Evolutionary conservation across 2,329 filamentous ascomycete species (phyloP), one percentile per base, ranked within the genome.

Genomic region (Fusarium sp.): DNA sequence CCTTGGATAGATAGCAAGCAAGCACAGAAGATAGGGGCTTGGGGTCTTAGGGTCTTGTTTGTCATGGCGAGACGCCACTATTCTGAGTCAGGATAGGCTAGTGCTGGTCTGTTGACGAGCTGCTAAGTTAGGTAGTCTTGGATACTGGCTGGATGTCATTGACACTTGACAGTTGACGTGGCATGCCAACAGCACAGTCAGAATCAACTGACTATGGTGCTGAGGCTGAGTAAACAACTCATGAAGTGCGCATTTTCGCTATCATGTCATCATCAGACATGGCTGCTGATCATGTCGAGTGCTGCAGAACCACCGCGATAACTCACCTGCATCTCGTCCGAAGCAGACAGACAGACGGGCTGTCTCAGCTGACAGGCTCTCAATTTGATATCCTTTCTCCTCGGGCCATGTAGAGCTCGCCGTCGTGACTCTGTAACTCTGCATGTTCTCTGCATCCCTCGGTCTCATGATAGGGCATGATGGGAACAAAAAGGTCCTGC

Each of bases 141-240:
- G 42, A 48, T 35, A 55, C 49, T 40, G 42, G 46, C 56, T 63
- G 46, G 32, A 19, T 19, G 19, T 19, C 28, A 56, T 54, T 50
- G 53, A 31, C 49, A 50, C 46, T 68, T 70, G 64, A 48, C 50
- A 47, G 53, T 68, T 70, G 68, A 69, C 68, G 68, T 70, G 68
- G 65, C 68, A 70, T 50, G 62, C 39, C 44, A 43, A 32, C 46
- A 60, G 42, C 51, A 65, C 51, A 65, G 57, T 60, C 56, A 61
- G 48, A 60, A 50, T 13, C 34, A 42, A 43, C 26, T 22, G 32
- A 55, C 56, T 44, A n/a, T 40, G 32, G 11, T 44, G 34, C 38
- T 60, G 36, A 49, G 32, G 57, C 57, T 61, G 57, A 55, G 35
- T 48, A 38, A 38, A 46, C 38, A 61, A 61, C 28, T 55, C 56